Evolutionary conservation across 495 filamentous ascomycete species (phyloP).

Genomic region (Neurospora sp.): DNA sequence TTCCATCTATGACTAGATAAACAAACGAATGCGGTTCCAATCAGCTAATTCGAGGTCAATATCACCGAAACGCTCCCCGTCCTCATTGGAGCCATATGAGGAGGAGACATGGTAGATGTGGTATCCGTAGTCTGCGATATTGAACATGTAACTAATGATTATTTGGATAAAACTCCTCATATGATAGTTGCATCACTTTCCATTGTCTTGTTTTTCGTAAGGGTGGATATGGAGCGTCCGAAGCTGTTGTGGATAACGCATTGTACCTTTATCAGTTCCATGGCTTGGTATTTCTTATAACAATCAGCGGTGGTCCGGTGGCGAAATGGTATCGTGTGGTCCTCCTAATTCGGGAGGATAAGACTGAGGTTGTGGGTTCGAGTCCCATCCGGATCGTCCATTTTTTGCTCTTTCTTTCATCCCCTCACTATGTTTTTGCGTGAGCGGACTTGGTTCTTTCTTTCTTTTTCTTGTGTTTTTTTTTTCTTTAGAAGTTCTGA

Average conservation of each 20-base stretch:
- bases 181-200: too few relatives aligned
- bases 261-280: too few relatives aligned
- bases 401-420: constrained; percentile 9
- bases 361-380: constrained; percentile 42
- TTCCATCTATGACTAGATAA: too few relatives aligned
- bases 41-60: not conserved
- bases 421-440: not conserved
- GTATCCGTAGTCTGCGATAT: not conserved
- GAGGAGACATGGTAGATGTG: not conserved
- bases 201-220: too few relatives aligned
- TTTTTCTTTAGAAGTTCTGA: not conserved
- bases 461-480: not conserved
- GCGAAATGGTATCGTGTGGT: constrained; percentile 40
- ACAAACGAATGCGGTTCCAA: not conserved
- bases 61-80: not conserved
- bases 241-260: too few relatives aligned
- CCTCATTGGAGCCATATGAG: not conserved
- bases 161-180: too few relatives aligned
- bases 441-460: not conserved
- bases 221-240: too few relatives aligned
- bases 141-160: too few relatives aligned
- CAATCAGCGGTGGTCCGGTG: constrained; percentile 22
- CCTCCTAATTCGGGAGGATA: constrained; percentile 27
- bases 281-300: not conserved
- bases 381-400: constrained; percentile 35